Percentiles rank a stretch among this genome's conserved stretches.
Evolutionary conservation across 768 basidiomycete species (phyloP).

Genomic region (Gyrodon lividus): DNA sequence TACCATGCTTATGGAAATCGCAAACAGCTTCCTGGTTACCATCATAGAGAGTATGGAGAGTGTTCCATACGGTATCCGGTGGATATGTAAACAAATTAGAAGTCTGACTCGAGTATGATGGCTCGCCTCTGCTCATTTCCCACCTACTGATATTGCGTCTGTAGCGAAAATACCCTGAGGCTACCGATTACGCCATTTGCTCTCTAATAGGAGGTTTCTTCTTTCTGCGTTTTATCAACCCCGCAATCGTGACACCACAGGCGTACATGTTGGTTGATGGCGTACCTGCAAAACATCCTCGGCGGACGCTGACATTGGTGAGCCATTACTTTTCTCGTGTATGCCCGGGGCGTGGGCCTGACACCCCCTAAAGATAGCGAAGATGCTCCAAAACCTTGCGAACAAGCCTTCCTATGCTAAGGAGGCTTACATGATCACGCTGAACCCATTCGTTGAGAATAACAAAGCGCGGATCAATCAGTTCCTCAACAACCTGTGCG

Average conservation of each 20-base stretch:
- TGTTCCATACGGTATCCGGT: conserved; percentile 97
- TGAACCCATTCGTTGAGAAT: conserved; percentile 98
- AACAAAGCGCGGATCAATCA: conserved; percentile 98
- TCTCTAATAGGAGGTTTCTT: conserved; percentile 99
- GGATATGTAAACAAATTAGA: conserved; percentile 99
- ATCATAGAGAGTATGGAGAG: conserved; percentile 99
- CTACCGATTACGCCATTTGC: conserved; percentile 97
- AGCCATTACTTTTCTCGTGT: conserved; percentile 13
- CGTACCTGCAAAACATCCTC: conserved; percentile 95
- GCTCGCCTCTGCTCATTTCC: background rate
- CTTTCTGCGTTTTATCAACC: conserved; percentile 99
- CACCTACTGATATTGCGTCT: conserved; percentile 9
- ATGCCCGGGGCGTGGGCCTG: conserved; percentile 2
- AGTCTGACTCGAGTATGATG: conserved; percentile 85
- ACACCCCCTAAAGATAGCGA: conserved; percentile 72
- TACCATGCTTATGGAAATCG: conserved; percentile 99
- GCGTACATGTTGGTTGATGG: conserved; percentile 99
- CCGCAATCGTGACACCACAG: conserved; percentile 97
- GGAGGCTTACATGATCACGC: conserved; percentile 97
- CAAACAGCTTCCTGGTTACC: conserved; percentile 94
- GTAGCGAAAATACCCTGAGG: conserved; percentile 98
- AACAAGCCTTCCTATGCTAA: conserved; percentile 99
- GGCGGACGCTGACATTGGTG: conserved; percentile 90
- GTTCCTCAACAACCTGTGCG: conserved; percentile 94
- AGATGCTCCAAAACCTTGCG: conserved; percentile 99